These are phyloP conservation scores for Haplosporangium sp. DNA, from an alignment of 371 early-diverging fungal genomes.

Conservation along the genomic window DNA sequence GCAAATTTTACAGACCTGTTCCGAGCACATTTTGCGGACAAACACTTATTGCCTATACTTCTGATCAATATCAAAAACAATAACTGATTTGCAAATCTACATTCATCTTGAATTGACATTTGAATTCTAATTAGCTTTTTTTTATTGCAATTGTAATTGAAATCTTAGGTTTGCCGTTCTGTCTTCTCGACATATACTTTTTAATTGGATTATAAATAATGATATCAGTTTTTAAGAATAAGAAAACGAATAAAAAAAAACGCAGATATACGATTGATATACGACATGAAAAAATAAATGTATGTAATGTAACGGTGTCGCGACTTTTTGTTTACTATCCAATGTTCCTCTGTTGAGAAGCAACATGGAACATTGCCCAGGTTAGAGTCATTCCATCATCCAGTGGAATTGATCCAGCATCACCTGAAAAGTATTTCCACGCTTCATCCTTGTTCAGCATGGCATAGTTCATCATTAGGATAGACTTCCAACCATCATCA, in stretches of 20 bases:
- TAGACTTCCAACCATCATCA: slow-evolving; percentile 66
- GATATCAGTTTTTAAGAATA: not conserved
- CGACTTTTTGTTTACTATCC: no score
- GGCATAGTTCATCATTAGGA: slow-evolving; percentile 68
- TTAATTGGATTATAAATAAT: not conserved
- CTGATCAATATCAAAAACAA: slow-evolving; percentile 21
- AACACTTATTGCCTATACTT: slow-evolving; percentile 46
- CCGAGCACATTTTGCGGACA: slow-evolving; percentile 44
- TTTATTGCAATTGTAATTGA: not conserved
- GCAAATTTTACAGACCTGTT: slow-evolving; percentile 56
- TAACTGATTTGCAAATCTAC: not conserved
- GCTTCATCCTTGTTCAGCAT: slow-evolving; percentile 60
- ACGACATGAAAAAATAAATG: no score
- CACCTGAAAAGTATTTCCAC: slow-evolving; percentile 56
- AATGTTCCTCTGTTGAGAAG: slow-evolving; percentile 49
- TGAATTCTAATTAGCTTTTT: not conserved
- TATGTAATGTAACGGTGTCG: no score
- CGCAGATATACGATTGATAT: no score
- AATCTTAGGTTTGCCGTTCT: not conserved
- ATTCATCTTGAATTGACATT: not conserved
- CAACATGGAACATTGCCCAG: slow-evolving; percentile 69
- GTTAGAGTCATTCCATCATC: slow-evolving; percentile 74
- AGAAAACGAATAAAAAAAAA: not conserved
- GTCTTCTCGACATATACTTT: not conserved
- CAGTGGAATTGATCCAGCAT: slow-evolving; percentile 27